Evolutionary conservation across 2,329 filamentous ascomycete genomes (phyloP), one percentile per base, ranked within the genome.

Genomic region (Fusarium dlaminii): DNA sequence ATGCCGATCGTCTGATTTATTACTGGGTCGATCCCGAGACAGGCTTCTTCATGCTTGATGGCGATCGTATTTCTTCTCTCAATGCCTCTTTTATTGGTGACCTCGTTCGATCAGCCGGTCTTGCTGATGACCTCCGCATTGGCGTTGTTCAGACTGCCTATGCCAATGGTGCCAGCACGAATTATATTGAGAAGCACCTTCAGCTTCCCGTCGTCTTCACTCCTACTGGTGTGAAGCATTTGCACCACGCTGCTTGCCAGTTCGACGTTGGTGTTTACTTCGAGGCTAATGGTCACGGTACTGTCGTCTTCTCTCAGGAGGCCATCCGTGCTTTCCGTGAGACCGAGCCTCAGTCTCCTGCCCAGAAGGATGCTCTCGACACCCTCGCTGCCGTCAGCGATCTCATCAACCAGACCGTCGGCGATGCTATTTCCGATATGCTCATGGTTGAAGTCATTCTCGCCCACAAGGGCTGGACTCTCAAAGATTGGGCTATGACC

Each of bases 251-350:
- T n/a, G 96, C 96, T 43, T 91, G 94, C 79, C 94, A 95, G 75
- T 98, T 97, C 78, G 96, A 99, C 79, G 92, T 98, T 63, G 96
- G 96, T 65, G 94, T 98, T 59, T 99, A 99, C 86, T 99, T 99
- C 79, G 96, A 99, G 86, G 96, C 96, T 74, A 99, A 99, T 81
- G 96, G 96, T 36, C 96, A 99, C 83, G 96, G 96, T 75, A 99
- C 96, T 15, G 93, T 98, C 40, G 92, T 98, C 62, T 99, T 99
- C 87, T 97, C 94, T 2, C 90, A 93, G 66, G 91, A 94, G 68
- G 96, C 96, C 8, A 86, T 96, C 52, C 92, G 92, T 77, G 88
- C 90, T 55, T 97, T 99, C 84, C 89, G 88, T 75, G 92, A 90
- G 78, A 92, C 93, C 69, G 89, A 94, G 80, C 95, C 96, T 11